Evolutionary conservation across 345 rosid species (phyloP), one percentile per base, ranked within the genome.

Genomic region (Eucalyptus urophylla): DNA sequence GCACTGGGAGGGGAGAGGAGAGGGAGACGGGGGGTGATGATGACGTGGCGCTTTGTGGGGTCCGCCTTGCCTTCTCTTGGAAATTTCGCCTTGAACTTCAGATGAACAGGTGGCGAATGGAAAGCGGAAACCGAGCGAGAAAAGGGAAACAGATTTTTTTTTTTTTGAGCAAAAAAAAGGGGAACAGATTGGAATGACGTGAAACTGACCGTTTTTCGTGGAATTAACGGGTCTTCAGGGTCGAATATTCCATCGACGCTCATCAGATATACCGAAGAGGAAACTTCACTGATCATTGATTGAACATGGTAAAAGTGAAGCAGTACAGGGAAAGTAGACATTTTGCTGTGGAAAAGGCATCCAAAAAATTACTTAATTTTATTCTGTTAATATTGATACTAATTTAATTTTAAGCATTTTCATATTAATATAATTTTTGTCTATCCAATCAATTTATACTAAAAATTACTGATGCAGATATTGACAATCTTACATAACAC

Each of bases 11-110:
- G 4, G 4, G 62, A 21, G 25, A 11, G 13, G 29, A 2, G n/a
- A 10, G n/a, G 29, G n/a, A 5, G 65, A 11, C 3, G 1, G n/a
- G 14, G 43, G 65, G 65, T 8, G 58, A 31, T 56, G 62, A 15
- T 80, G 54, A 80, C 87, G 89, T 88, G 89, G 89, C 89, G 86
- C 86, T 88, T 40, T 40, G 86, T 12, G 86, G 40, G 86, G 50
- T 50, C 87, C 87, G 72, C 29, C 13, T 11, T 53, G 58, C 24
- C 67, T 11, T 12, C 67, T 27, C 15, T 60, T 60, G 15, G 69
- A 29, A 60, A 27, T 60, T 60, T 27, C 62, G 12, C 29, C 62
- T 56, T 56, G 62, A 24, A 10, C 13, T 56, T 8, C 2, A 56
- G 62, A 56, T 56, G 0, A 56, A 27, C 67, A 60, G 31, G 67